These are phyloP conservation scores for Cryphonectria nitschkei DNA, from an alignment of 2,329 filamentous ascomycete genomes.

Conservation along the genomic window DNA sequence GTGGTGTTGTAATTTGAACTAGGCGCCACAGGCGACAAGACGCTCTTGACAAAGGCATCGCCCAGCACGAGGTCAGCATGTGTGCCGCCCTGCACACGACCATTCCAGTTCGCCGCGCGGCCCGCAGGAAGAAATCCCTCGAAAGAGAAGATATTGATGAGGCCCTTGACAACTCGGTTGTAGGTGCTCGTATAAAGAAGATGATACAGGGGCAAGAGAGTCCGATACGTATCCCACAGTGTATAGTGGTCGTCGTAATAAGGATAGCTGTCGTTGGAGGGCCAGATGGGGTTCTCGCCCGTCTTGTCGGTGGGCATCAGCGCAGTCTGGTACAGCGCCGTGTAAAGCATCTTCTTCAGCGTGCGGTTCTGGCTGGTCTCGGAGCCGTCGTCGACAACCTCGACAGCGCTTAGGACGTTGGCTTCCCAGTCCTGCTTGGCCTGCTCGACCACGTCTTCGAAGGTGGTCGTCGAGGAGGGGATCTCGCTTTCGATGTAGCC, in stretches of 20 bases:
- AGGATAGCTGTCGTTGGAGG: slow-evolving; percentile 41
- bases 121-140: slow-evolving; percentile 55
- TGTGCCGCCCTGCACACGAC: slow-evolving; percentile 56
- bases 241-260: slow-evolving; percentile 42
- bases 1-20: no score
- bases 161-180: slow-evolving; percentile 51
- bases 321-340: slow-evolving; percentile 58
- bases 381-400: slow-evolving; percentile 13
- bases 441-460: slow-evolving; percentile 21
- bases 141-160: slow-evolving; percentile 57
- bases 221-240: slow-evolving; percentile 38
- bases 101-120: slow-evolving; percentile 57
- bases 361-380: slow-evolving; percentile 17
- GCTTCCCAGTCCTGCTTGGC: slow-evolving; percentile 18
- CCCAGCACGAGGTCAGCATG: slow-evolving; percentile 61
- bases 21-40: slow-evolving; percentile 7
- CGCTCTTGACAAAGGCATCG: slow-evolving; percentile 56
- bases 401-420: slow-evolving; percentile 19
- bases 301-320: slow-evolving; percentile 58
- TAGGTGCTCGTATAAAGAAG: slow-evolving; percentile 56
- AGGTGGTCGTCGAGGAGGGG: slow-evolving; percentile 4
- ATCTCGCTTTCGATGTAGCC: slow-evolving; percentile 16
- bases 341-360: slow-evolving; percentile 47
- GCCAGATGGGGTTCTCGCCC: slow-evolving; percentile 57
- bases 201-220: slow-evolving; percentile 42